phyloP scores from a whole-genome alignment of 1,284 basidiomycete genomes.

The Papiliotrema laurentii region DNA sequence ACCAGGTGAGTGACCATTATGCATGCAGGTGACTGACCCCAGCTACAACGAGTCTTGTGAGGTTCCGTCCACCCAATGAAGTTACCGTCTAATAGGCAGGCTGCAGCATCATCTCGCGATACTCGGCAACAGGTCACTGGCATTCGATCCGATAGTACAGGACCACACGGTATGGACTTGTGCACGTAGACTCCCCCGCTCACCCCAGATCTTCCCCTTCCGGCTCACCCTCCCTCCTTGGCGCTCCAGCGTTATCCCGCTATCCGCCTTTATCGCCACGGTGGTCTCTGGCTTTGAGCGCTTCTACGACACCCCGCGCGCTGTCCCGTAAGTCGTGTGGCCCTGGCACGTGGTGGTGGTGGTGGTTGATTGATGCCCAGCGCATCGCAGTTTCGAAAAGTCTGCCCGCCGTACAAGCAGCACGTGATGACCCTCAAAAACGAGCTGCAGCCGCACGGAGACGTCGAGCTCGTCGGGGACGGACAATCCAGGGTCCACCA shows the following conservation, averaged over 20 bases:
- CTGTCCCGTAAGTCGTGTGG: slow-evolving; percentile 35
- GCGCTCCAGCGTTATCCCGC: slow-evolving; percentile 36
- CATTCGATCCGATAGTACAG: slow-evolving; percentile 40
- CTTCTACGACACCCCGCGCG: slow-evolving; percentile 31
- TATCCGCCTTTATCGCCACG: slow-evolving; percentile 37
- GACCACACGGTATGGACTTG: slow-evolving; percentile 24
- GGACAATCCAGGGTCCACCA: slow-evolving; percentile 32
- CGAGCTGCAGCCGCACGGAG: slow-evolving; percentile 21
- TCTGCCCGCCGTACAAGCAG: slow-evolving; percentile 23
- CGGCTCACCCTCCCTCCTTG: slow-evolving; percentile 19
- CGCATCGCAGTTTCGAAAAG: slow-evolving; percentile 18
- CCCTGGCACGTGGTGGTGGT: not conserved
- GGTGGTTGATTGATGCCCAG: slow-evolving; percentile 9
- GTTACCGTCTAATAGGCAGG: slow-evolving; percentile 11
- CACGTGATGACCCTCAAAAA: slow-evolving; percentile 19
- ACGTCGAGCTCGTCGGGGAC: slow-evolving; percentile 22
- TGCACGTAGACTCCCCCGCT: slow-evolving; percentile 10
- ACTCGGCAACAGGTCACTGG: slow-evolving; percentile 35
- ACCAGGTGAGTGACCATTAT: slow-evolving; percentile 17
- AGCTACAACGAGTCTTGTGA: slow-evolving; percentile 30
- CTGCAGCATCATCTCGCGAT: slow-evolving; percentile 44
- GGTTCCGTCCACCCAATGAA: not conserved
- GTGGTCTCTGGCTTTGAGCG: slow-evolving; percentile 41
- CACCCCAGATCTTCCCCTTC: slow-evolving; percentile 19
- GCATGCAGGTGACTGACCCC: not conserved